Percentiles rank a stretch among this genome's conserved stretches.
phyloP scores from a whole-genome alignment of 1,284 basidiomycete species.

The Puccinia triticina region DNA sequence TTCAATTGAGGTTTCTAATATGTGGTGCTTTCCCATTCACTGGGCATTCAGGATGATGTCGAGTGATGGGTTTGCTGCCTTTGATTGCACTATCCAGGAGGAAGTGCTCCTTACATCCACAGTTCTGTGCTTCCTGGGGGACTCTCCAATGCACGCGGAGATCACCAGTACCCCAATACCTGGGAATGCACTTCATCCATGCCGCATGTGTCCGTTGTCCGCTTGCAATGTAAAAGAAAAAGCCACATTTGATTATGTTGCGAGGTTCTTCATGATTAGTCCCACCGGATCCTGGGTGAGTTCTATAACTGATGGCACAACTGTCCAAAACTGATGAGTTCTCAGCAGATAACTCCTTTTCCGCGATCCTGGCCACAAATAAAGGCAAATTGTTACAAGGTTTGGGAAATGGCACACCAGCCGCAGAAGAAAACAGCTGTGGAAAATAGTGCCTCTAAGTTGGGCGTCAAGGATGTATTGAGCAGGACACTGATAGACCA shows the following conservation, averaged over 20 bases:
- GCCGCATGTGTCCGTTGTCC: background rate
- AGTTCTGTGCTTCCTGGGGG: background rate
- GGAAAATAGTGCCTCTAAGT: background rate
- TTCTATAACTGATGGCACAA: background rate
- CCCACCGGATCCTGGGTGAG: background rate
- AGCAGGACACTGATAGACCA: background rate
- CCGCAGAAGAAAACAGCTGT: background rate
- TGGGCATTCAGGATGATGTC: background rate
- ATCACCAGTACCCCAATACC: background rate
- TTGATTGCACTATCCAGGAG: background rate
- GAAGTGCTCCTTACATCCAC: background rate
- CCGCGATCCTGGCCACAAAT: too few relatives aligned
- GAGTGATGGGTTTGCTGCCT: background rate
- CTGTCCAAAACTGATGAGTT: too few relatives aligned
- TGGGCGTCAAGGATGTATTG: background rate
- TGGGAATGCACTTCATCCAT: background rate
- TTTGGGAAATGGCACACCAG: background rate
- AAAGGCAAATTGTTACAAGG: too few relatives aligned
- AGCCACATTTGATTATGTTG: background rate
- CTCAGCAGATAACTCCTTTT: too few relatives aligned
- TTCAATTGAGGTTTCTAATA: too few relatives aligned
- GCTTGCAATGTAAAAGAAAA: background rate
- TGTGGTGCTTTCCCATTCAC: too few relatives aligned
- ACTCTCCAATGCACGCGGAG: constrained; percentile 4
- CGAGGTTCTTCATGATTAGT: background rate